phyloP scores from a whole-genome alignment of 768 basidiomycete species.

The Leccinum truebloodii region DNA sequence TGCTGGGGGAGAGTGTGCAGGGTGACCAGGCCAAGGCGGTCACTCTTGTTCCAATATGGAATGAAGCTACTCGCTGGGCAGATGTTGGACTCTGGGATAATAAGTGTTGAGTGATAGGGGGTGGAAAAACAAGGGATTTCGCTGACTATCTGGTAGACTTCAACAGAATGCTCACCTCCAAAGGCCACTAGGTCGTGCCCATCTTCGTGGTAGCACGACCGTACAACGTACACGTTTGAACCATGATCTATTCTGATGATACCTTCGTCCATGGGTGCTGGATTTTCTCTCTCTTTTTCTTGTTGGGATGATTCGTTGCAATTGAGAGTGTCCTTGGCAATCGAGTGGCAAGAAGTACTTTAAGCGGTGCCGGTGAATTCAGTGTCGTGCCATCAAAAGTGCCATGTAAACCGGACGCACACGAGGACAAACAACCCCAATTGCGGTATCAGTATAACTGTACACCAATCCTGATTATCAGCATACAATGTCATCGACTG shows the following conservation, averaged over 20 bases:
- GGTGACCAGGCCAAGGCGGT: conserved; percentile 83
- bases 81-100: conserved; percentile 41
- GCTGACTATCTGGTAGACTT: conserved; percentile 66
- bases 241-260: conserved; percentile 59
- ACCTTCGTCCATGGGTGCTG: conserved; percentile 41
- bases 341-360: background rate
- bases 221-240: conserved; percentile 60
- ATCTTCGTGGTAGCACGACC: conserved; percentile 63
- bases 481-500: conserved; percentile 17
- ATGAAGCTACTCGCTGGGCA: conserved; percentile 60
- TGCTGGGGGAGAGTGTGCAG: conserved; percentile 62
- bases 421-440: background rate
- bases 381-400: background rate
- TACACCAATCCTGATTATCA: conserved; percentile 5
- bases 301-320: background rate
- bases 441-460: conserved; percentile 5
- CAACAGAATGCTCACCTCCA: conserved; percentile 71
- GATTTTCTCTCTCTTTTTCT: background rate
- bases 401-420: background rate
- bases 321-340: background rate
- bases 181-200: conserved; percentile 69
- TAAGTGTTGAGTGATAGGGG: conserved; percentile 10
- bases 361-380: too few species aligned
- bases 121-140: conserved; percentile 6
- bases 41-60: conserved; percentile 68